Conservation (phyloP, 2,329 filamentous ascomycete species). For the Chaetomium olivaceum region DNA sequence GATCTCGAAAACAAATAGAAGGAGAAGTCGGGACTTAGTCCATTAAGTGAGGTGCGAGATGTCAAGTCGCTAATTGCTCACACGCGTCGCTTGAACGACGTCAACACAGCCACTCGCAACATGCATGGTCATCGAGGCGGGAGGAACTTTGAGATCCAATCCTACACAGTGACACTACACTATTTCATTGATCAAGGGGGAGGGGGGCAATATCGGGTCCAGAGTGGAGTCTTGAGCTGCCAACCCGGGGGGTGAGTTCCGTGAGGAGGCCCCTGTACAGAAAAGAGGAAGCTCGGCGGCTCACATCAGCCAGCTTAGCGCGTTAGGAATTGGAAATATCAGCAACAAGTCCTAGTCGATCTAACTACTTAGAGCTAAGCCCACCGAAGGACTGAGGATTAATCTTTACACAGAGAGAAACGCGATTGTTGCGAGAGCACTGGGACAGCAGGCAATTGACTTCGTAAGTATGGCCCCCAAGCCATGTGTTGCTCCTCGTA, state of each 20-base stretch:
- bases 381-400: neutral
- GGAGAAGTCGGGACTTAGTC: neutral
- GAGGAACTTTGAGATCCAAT: neutral
- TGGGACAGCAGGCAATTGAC: neutral
- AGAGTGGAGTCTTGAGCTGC: neutral
- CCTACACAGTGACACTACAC: neutral
- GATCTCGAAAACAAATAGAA: neutral
- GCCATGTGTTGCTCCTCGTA: too few relatives aligned
- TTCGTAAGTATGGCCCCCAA: too few relatives aligned
- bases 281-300: neutral
- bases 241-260: neutral
- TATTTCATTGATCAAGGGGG: neutral
- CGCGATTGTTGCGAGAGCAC: too few relatives aligned
- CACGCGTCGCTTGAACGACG: neutral
- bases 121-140: neutral
- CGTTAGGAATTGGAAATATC: neutral
- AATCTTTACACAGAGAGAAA: neutral
- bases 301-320: neutral
- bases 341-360: neutral
- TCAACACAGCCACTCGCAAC: neutral
- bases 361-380: neutral
- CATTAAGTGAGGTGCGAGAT: neutral
- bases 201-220: neutral
- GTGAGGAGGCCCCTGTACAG: neutral
- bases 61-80: neutral